These are phyloP conservation scores for Pyrenophora seminiperda DNA, from an alignment of 2,329 filamentous ascomycete genomes.

Conservation along the genomic window DNA sequence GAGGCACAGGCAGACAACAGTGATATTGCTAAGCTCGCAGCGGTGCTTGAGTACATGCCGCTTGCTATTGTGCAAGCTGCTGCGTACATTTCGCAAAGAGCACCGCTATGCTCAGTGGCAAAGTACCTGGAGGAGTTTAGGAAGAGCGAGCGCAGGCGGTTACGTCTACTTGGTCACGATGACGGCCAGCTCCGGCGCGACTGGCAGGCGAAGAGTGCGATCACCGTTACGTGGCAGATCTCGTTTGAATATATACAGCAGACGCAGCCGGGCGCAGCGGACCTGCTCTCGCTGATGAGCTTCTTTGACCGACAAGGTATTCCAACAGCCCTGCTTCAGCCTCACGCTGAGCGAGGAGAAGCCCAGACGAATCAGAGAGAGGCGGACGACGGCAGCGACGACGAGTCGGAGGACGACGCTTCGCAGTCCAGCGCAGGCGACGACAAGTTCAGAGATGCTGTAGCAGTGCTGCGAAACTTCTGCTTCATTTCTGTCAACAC, in stretches of 20 bases:
- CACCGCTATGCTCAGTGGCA: slow-evolving; percentile 13
- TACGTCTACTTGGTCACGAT: slow-evolving; percentile 24
- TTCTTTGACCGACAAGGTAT: slow-evolving; percentile 54
- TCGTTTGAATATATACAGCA: slow-evolving; percentile 42
- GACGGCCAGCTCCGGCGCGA: slow-evolving; percentile 21
- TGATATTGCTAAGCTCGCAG: slow-evolving; percentile 10
- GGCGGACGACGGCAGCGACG: background rate
- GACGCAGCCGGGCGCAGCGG: slow-evolving; percentile 39
- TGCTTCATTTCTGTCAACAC: background rate
- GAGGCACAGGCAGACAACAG: background rate
- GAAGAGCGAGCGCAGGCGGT: slow-evolving; percentile 39
- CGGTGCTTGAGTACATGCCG: slow-evolving; percentile 40
- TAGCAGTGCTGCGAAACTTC: background rate
- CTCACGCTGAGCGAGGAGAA: background rate
- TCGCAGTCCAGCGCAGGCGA: slow-evolving; percentile 18
- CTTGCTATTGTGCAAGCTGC: slow-evolving; percentile 45
- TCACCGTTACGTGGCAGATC: slow-evolving; percentile 46
- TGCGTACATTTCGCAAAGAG: slow-evolving; percentile 22
- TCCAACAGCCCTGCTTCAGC: slow-evolving; percentile 22
- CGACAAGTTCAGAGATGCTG: slow-evolving; percentile 18
- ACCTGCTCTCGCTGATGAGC: slow-evolving; percentile 55
- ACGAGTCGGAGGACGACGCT: slow-evolving; percentile 4
- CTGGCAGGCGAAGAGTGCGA: slow-evolving; percentile 38
- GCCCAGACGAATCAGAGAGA: background rate
- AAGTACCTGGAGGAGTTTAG: slow-evolving; percentile 50